Percentiles rank a stretch among this genome's conserved stretches.
Conservation (phyloP, 352 stramenopile species). For the Phytophthora quininea region DNA sequence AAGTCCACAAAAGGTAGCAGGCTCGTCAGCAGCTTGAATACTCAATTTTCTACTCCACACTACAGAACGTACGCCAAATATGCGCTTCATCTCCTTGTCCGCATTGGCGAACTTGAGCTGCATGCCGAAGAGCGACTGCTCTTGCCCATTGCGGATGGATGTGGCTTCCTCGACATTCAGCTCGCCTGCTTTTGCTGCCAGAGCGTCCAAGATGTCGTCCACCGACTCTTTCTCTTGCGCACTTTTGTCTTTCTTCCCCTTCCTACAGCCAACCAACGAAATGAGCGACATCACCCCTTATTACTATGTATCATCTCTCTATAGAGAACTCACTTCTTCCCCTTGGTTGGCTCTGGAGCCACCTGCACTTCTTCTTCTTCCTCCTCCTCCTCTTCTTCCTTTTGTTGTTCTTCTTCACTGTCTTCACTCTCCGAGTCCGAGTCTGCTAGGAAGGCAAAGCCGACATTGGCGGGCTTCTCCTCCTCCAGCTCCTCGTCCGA, state of each 20-base stretch:
- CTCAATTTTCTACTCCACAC: not conserved
- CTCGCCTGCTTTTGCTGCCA: slow-evolving; percentile 51
- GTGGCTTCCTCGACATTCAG: slow-evolving; percentile 43
- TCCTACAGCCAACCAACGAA: slow-evolving; percentile 3
- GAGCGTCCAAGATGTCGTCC: slow-evolving; percentile 71
- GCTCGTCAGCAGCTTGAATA: not conserved
- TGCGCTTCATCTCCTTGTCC: slow-evolving; percentile 90
- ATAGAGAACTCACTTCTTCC: slow-evolving; percentile 29
- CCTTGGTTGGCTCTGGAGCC: slow-evolving; percentile 19
- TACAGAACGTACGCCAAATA: slow-evolving; percentile 68
- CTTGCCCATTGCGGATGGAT: slow-evolving; percentile 40
- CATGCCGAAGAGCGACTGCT: slow-evolving; percentile 71
- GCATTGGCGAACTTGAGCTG: slow-evolving; percentile 81
- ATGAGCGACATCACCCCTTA: no score
- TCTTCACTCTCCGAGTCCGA: slow-evolving; percentile 61
- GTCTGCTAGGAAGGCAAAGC: slow-evolving; percentile 77
- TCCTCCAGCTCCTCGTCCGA: slow-evolving; percentile 58
- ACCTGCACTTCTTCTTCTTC: slow-evolving; percentile 19
- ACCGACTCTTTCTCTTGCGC: slow-evolving; percentile 46
- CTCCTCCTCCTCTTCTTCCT: slow-evolving; percentile 35
- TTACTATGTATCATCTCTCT: no score
- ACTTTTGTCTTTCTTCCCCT: slow-evolving; percentile 42
- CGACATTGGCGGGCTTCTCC: slow-evolving; percentile 56
- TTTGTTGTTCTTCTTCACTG: no score
- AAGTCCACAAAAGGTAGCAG: not conserved